Conservation (phyloP, 441 rosid genomes). For the Euphorbia schlechtendalii region DNA sequence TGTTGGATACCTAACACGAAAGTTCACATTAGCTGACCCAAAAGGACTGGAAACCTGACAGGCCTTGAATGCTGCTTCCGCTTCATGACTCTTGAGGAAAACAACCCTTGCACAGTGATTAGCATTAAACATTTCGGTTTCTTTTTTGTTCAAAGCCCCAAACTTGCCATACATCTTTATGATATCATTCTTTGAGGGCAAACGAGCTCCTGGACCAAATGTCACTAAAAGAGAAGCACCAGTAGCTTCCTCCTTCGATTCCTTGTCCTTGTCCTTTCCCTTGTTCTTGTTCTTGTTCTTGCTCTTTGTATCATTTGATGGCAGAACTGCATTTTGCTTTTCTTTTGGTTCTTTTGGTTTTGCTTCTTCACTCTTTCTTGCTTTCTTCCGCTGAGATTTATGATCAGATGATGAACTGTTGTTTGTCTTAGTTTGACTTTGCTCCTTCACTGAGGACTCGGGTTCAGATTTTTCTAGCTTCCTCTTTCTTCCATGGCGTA, state of each 20-base stretch:
- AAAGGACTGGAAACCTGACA: conserved; percentile 49
- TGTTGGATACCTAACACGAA: conserved; percentile 30
- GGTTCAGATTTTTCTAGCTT: conserved; percentile 25
- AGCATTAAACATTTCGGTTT: conserved; percentile 37
- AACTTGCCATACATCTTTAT: conserved; percentile 39
- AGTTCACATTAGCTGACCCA: conserved; percentile 33
- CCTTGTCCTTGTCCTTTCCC: conserved; percentile 13
- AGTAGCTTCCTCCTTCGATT: conserved; percentile 20
- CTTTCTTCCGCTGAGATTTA: conserved; percentile 2
- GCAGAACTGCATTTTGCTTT: conserved; percentile 25
- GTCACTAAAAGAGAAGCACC: conserved; percentile 43
- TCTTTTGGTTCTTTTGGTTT: conserved; percentile 22
- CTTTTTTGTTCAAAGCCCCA: conserved; percentile 45
- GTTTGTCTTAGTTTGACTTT: conserved; percentile 20
- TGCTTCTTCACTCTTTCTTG: conserved; percentile 18
- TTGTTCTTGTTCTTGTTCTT: conserved; percentile 15
- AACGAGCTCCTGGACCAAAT: conserved; percentile 53
- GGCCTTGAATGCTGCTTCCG: conserved; percentile 51
- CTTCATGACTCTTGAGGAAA: conserved; percentile 44
- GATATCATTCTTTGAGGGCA: conserved; percentile 65
- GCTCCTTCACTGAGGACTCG: conserved; percentile 13
- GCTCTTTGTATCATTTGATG: background rate
- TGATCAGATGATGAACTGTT: conserved; percentile 12
- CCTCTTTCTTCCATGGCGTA: conserved; percentile 31
- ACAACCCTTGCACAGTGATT: conserved; percentile 41